phyloP scores from a whole-genome alignment of 1,284 basidiomycete genomes.

The Chalciporus piperatoides region DNA sequence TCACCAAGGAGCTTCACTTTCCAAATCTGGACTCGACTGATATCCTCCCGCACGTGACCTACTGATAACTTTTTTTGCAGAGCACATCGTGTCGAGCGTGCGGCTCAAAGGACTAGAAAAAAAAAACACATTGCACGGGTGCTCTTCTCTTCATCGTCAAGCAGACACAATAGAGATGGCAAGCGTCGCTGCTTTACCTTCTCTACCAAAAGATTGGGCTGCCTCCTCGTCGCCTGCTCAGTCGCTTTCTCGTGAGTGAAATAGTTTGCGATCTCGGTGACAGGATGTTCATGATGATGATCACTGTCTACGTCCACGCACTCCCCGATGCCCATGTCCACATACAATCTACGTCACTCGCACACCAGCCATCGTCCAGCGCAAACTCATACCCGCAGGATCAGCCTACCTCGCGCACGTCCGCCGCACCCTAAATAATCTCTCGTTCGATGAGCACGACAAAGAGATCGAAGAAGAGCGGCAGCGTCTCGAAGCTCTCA shows the following conservation, averaged over 20 bases:
- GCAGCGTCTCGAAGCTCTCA: conserved; percentile 49
- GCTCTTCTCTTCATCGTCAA: background rate
- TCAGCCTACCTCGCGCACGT: conserved; percentile 82
- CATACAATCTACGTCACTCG: background rate
- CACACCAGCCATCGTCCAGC: conserved; percentile 27
- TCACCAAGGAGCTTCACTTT: conserved; percentile 7
- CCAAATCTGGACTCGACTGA: conserved; percentile 12
- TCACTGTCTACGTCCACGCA: background rate
- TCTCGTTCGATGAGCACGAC: conserved; percentile 82
- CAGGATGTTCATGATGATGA: background rate
- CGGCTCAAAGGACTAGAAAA: background rate
- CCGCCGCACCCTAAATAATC: conserved; percentile 67
- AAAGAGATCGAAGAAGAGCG: conserved; percentile 54
- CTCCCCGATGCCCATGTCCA: background rate
- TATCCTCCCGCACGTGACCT: conserved; percentile 20
- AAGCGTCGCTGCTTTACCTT: conserved; percentile 20
- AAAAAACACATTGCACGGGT: background rate
- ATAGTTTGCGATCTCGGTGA: background rate
- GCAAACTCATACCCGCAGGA: conserved; percentile 72
- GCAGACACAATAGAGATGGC: conserved; percentile 17
- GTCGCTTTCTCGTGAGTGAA: conserved; percentile 27
- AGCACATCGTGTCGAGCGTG: conserved; percentile 2
- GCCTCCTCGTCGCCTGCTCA: conserved; percentile 15
- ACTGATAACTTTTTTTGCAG: conserved; percentile 12
- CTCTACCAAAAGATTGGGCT: conserved; percentile 25